A percentile compares a stretch with the other conserved stretches of the same genome.
phyloP scores from a whole-genome alignment of 257 asterid species.

The Forsythia suspensa region DNA sequence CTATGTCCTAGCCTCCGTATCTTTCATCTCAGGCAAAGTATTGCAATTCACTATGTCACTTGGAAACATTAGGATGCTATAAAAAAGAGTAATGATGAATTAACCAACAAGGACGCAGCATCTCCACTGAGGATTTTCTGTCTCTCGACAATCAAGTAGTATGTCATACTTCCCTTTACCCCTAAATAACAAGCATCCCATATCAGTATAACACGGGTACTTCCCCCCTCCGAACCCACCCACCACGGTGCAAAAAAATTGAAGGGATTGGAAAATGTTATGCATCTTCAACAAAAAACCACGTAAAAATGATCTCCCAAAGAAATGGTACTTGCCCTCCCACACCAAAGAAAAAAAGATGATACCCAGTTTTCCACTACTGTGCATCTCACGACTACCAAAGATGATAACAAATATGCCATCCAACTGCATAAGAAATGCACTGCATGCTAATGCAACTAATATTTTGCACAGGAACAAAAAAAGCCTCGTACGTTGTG shows the following conservation, averaged over 20 bases:
- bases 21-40: not conserved
- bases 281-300: not conserved
- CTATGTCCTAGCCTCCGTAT: not conserved
- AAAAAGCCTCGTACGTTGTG: too few relatives aligned
- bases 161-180: not conserved
- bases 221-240: not conserved
- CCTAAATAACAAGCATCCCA: not conserved
- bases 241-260: not conserved
- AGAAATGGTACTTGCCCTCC: too few relatives aligned
- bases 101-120: not conserved
- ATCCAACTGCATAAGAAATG: too few relatives aligned
- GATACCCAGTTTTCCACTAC: too few relatives aligned
- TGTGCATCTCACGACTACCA: too few relatives aligned
- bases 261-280: not conserved
- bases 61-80: too few relatives aligned
- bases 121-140: not conserved
- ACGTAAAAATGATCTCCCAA: not conserved
- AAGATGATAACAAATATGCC: too few relatives aligned
- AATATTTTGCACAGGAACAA: too few relatives aligned
- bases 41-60: not conserved
- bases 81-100: not conserved
- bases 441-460: too few relatives aligned
- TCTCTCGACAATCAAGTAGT: not conserved
- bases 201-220: not conserved
- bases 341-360: too few relatives aligned